phyloP scores from a whole-genome alignment of 441 rosid species.

The Eugenia klotzschiana region DNA sequence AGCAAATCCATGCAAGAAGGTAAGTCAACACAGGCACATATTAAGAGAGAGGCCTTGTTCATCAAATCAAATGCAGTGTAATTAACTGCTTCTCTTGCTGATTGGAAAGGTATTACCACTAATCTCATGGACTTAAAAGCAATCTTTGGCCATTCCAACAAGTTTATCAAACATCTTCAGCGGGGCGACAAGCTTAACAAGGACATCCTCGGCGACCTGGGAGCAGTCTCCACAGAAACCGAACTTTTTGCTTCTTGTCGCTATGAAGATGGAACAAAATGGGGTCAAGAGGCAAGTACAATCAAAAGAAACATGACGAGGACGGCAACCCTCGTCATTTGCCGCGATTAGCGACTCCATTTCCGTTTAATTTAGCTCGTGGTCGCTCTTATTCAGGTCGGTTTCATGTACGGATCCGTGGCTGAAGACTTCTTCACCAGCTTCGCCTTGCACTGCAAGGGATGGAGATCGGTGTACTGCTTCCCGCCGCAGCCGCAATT shows the following conservation, averaged over 20 bases:
- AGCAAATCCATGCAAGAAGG: not conserved
- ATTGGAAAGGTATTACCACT: not conserved
- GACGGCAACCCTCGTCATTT: not conserved
- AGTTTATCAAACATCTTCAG: slow-evolving; percentile 12
- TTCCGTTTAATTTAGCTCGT: not conserved
- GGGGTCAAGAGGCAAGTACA: slow-evolving; percentile 30
- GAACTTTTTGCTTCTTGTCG: slow-evolving; percentile 10
- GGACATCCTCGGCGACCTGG: not conserved
- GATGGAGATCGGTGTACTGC: slow-evolving; percentile 24
- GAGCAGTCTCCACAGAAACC: not conserved
- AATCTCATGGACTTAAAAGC: slow-evolving; percentile 5
- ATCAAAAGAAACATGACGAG: too few relatives aligned
- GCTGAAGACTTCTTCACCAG: slow-evolving; percentile 34
- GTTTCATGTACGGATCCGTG: slow-evolving; percentile 19
- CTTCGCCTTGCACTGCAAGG: slow-evolving; percentile 18
- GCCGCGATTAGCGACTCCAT: not conserved
- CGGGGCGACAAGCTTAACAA: not conserved
- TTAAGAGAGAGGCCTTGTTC: not conserved
- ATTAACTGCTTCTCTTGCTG: not conserved
- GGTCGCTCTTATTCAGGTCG: slow-evolving; percentile 6
- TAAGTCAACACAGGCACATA: not conserved
- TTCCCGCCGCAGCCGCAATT: slow-evolving; percentile 21
- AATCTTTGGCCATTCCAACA: slow-evolving; percentile 14
- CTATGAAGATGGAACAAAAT: slow-evolving; percentile 19
- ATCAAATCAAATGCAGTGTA: not conserved